Percentiles rank a stretch among this genome's conserved stretches.
Evolutionary conservation across 768 basidiomycete species (phyloP).

Genomic region (Trametes cinnabarina): DNA sequence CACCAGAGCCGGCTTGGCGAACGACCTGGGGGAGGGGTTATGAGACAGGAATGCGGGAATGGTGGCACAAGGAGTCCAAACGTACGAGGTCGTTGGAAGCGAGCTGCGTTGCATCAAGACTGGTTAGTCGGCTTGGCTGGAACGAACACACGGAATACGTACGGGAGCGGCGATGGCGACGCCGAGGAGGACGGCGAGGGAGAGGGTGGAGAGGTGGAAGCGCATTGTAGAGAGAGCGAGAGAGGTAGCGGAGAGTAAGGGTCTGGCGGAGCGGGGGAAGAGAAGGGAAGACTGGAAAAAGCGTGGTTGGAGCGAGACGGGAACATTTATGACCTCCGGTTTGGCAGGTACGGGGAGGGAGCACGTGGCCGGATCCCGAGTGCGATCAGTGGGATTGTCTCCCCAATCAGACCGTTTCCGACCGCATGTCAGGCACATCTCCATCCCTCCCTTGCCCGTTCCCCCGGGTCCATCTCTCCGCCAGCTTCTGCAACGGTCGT

Average conservation of each 20-base stretch:
- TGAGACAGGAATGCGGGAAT: background rate
- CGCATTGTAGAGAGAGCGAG: slow-evolving; percentile 18
- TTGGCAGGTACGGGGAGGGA: slow-evolving; percentile 14
- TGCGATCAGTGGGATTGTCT: slow-evolving; percentile 19
- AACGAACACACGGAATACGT: background rate
- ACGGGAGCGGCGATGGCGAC: slow-evolving; percentile 26
- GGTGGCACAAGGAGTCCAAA: background rate
- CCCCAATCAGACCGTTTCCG: slow-evolving; percentile 8
- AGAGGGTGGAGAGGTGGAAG: slow-evolving; percentile 18
- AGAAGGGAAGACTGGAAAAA: slow-evolving; percentile 1
- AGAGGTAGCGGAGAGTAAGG: background rate
- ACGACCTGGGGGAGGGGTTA: background rate
- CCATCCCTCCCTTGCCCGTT: background rate
- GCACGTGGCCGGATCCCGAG: slow-evolving; percentile 2
- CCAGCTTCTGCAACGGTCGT: background rate
- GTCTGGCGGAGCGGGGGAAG: background rate
- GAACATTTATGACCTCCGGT: slow-evolving; percentile 13
- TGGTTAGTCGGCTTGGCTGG: background rate
- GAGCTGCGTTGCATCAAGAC: background rate
- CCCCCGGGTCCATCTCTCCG: background rate
- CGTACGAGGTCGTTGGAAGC: slow-evolving; percentile 11
- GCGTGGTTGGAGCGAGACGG: background rate
- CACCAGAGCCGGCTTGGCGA: background rate
- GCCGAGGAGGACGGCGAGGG: slow-evolving; percentile 24
- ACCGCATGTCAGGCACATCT: slow-evolving; percentile 19